These are phyloP conservation scores for Dichotomopilus funicola DNA, from an alignment of 2,329 filamentous ascomycete genomes.

Conservation along the genomic window DNA sequence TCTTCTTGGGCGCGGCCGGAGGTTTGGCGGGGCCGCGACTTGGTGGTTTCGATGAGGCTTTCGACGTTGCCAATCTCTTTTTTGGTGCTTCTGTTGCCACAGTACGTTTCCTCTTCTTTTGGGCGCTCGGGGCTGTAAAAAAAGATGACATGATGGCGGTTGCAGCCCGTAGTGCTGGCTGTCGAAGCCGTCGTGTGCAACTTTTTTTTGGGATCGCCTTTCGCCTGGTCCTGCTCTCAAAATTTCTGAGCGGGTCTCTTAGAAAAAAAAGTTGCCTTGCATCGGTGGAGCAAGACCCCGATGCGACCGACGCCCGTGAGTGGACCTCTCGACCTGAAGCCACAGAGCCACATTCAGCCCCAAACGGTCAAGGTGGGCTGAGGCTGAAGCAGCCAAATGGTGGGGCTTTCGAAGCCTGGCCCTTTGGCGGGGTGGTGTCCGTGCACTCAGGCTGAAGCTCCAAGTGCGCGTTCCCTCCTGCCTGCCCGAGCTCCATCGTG, in stretches of 20 bases:
- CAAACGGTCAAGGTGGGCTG: slow-evolving; percentile 9
- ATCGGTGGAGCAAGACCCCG: slow-evolving; percentile 21
- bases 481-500: slow-evolving; percentile 16
- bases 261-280: slow-evolving; percentile 23
- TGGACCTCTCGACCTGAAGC: neutral
- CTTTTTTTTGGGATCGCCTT: neutral
- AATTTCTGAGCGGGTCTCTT: slow-evolving; percentile 28
- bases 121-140: slow-evolving; percentile 80
- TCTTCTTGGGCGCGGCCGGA: slow-evolving; percentile 31
- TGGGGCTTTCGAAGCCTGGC: neutral
- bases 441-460: slow-evolving; percentile 17
- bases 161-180: slow-evolving; percentile 18
- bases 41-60: slow-evolving; percentile 36
- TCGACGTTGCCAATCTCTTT: slow-evolving; percentile 50
- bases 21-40: slow-evolving; percentile 39
- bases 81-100: slow-evolving; percentile 49
- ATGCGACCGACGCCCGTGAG: neutral
- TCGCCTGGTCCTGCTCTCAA: slow-evolving; percentile 24
- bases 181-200: slow-evolving; percentile 23
- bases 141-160: slow-evolving; percentile 75
- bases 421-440: slow-evolving; percentile 8
- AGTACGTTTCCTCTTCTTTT: slow-evolving; percentile 82
- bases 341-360: slow-evolving; percentile 16
- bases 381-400: neutral
- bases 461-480: slow-evolving; percentile 21